Base-by-base conservation (phyloP, 352 stramenopile species). In the Aphanomyces invadans region DNA sequence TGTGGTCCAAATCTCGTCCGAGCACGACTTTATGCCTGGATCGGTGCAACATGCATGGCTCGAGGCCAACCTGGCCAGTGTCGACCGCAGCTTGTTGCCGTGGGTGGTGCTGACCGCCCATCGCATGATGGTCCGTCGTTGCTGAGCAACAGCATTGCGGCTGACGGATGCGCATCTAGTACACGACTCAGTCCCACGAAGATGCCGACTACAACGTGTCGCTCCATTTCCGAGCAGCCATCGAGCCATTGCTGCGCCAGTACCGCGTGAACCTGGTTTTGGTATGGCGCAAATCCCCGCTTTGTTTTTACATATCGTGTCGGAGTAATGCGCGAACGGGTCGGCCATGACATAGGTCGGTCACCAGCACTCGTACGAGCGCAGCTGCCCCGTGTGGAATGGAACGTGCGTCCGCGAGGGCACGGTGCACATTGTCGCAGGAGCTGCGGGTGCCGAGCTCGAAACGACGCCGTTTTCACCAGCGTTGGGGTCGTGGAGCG, bases 61-160 rank as follows among this genome's bases (percentile, higher is more conserved):
- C 25, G 77, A 97, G 59, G 70, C 75, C 9, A 88, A 97, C 67
- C 73, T 98, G 44, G 73, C 78, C 56, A 67, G 29, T 38, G 80
- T 98, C 5, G 82, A 98, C 71, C 77, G 94, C 44, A 76, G 53
- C 0, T 71, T 86, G 57, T 97, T 87, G 19, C 94, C 94, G 15
- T 98, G 92, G 92, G 59, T 98, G 28, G 77, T 98, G 39, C 66
- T 98, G 42, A 96, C 94, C 65, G 74, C 84, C 9, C 91, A 98
- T 70, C 77, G 91, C 26, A 95, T 96, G 71, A 90, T 98, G 83
- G 76, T 88, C 76, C 4, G 21, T 2, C 9, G 9, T 65, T 5
- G 59, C 36, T 42, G 36, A 15, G 10, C 46, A 51, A 70, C 28
- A 21, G 21, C 9, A 31, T 42, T 26, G 19, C 26, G 21, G 10